A percentile compares a stretch with the other conserved stretches of the same genome.
Conservation (phyloP, 2,329 filamentous ascomycete genomes). For the Malbranchea cinnamomea region DNA sequence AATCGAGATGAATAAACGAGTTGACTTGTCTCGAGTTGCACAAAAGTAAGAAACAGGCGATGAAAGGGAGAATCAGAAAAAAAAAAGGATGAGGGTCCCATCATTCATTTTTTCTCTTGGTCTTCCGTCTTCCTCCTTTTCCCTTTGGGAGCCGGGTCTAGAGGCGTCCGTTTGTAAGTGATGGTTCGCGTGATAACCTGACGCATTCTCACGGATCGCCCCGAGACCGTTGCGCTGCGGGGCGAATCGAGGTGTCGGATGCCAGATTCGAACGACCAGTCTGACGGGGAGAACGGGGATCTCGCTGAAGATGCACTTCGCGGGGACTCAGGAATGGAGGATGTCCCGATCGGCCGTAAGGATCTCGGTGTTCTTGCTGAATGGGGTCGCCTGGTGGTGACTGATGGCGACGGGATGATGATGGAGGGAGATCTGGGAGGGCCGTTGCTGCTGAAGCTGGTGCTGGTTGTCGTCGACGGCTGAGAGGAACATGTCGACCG, state of each 20-base stretch:
- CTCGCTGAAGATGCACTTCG: slow-evolving; percentile 47
- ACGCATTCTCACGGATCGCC: slow-evolving; percentile 54
- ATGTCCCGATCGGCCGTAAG: slow-evolving; percentile 24
- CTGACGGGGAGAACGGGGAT: slow-evolving; percentile 67
- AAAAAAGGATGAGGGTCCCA: too few relatives aligned
- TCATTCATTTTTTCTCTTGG: too few relatives aligned
- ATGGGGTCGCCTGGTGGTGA: slow-evolving; percentile 40
- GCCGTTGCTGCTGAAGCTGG: slow-evolving; percentile 36
- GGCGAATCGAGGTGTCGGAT: slow-evolving; percentile 46
- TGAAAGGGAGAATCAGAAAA: too few relatives aligned
- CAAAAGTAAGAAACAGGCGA: too few relatives aligned
- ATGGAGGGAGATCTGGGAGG: slow-evolving; percentile 40
- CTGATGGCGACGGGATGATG: slow-evolving; percentile 44
- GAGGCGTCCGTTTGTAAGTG: slow-evolving; percentile 61
- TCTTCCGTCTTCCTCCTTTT: slow-evolving; percentile 62
- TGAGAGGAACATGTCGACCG: slow-evolving; percentile 22
- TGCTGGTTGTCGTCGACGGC: slow-evolving; percentile 25
- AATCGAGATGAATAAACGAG: too few relatives aligned
- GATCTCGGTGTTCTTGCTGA: slow-evolving; percentile 55
- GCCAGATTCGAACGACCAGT: slow-evolving; percentile 62
- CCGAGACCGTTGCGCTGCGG: slow-evolving; percentile 40
- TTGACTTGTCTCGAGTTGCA: too few relatives aligned
- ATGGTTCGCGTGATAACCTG: slow-evolving; percentile 81
- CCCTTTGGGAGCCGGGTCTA: slow-evolving; percentile 80
- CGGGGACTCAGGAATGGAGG: slow-evolving; percentile 49